Percentiles rank a stretch among this genome's conserved stretches.
Conservation (phyloP, 1,139 yeast genomes). For the Saccharomyces hybrid region DNA sequence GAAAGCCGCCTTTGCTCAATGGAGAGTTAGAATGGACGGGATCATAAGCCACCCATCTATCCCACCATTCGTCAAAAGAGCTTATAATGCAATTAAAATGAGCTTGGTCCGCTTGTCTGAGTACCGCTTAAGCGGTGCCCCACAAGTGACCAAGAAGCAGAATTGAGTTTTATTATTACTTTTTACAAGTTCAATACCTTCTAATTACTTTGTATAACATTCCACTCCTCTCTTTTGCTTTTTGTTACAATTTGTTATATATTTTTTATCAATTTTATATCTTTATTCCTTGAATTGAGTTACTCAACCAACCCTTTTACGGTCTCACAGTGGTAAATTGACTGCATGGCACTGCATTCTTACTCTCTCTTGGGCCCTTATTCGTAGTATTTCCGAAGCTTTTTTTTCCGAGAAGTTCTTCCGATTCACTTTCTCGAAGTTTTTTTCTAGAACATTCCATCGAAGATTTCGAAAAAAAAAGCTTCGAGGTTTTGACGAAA, state of each 20-base stretch:
- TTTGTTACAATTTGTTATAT: not conserved
- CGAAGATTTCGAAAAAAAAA: not conserved
- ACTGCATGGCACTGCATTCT: not conserved
- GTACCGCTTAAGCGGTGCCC: not conserved
- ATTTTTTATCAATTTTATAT: not conserved
- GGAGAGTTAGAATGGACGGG: slow-evolving; percentile 69
- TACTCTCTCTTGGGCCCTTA: not conserved
- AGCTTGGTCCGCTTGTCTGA: slow-evolving; percentile 17
- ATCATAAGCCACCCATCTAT: slow-evolving; percentile 47
- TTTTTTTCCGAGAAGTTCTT: not conserved
- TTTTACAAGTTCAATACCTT: not conserved
- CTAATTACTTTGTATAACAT: not conserved
- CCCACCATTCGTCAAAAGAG: slow-evolving; percentile 50
- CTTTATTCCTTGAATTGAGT: not conserved
- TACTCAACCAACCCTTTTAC: not conserved
- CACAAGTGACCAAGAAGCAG: not conserved
- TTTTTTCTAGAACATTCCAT: slow-evolving; percentile 1
- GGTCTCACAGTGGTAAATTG: not conserved
- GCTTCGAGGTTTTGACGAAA: slow-evolving; percentile 1
- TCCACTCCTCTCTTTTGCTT: not conserved
- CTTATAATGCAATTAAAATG: slow-evolving; percentile 53
- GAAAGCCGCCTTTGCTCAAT: slow-evolving; percentile 57
- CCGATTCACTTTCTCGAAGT: not conserved
- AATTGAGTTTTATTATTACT: not conserved
- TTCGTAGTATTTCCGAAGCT: not conserved